Conservation (phyloP, 768 basidiomycete species). For the Podaxis carcinomalis region DNA sequence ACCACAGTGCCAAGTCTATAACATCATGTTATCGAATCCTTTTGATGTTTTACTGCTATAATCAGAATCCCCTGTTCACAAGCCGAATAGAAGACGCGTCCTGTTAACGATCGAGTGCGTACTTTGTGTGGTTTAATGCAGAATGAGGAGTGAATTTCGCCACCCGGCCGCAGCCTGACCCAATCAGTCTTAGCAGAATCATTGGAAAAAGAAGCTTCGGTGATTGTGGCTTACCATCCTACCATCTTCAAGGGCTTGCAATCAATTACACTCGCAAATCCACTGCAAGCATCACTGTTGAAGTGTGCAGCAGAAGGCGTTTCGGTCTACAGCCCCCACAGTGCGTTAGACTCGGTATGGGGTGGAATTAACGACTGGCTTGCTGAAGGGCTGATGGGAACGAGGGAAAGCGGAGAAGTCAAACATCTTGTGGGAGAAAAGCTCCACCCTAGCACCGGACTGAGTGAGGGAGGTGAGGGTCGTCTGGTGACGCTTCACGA, state of each 20-base stretch:
- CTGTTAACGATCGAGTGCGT: conserved; percentile 71
- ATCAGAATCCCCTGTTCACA: conserved; percentile 51
- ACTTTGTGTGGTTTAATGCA: neutral
- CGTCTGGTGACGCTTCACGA: conserved; percentile 60
- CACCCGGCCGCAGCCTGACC: conserved; percentile 51
- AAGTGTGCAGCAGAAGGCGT: conserved; percentile 79
- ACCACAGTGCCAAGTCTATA: neutral
- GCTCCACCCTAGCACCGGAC: conserved; percentile 28
- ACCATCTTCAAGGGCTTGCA: conserved; percentile 75
- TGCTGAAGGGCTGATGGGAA: conserved; percentile 46
- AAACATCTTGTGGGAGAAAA: conserved; percentile 36
- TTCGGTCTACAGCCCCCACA: conserved; percentile 85
- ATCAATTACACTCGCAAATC: conserved; percentile 71
- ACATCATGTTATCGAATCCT: conserved; percentile 6
- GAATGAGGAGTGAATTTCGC: conserved; percentile 1
- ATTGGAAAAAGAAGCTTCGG: conserved; percentile 50
- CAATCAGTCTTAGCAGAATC: conserved; percentile 69
- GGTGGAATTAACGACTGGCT: conserved; percentile 93
- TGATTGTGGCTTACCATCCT: conserved; percentile 83
- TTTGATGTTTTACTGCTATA: neutral
- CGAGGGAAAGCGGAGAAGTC: conserved; percentile 29
- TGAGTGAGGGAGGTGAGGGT: conserved; percentile 57
- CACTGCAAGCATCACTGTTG: conserved; percentile 78
- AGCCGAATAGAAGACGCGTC: conserved; percentile 41
- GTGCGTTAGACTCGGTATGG: conserved; percentile 77